Evolutionary conservation across 768 basidiomycete genomes (phyloP), one percentile per base, ranked within the genome.

Genomic region (Lactarius hengduanensis): DNA sequence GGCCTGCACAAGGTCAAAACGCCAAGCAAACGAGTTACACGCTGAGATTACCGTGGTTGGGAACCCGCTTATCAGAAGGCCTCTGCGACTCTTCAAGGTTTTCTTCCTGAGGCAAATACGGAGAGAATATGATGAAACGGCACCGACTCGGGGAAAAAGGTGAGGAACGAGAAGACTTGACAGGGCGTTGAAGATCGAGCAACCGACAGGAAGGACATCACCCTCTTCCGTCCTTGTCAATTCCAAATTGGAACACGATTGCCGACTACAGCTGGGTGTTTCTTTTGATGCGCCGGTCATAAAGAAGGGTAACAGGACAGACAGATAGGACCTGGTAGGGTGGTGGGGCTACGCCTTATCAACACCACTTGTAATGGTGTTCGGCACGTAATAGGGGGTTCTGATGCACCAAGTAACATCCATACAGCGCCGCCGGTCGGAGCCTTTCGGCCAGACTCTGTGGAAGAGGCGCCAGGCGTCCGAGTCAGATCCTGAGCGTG

Each of bases 11-110:
- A 30, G 30, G 34, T 28, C 54, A 18, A 34, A 50, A 15, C 45
- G 45, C 38, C 55, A 56, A 26, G 32, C 22, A n/a, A 32, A 10
- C 9, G 22, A 30, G 34, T 36, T 16, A 50, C 5, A 57, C 3
- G 13, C n/a, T 16, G 34, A 38, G 4, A 28, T 53, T 57, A 45
- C 54, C 60, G 57, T 18, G 28, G 15, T 26, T 57, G 4, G 36
- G 38, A 30, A 2, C n/a, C 43, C 15, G 50, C 50, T 61, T 66
- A 66, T 66, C 60, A 30, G 45, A 50, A 32, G 34, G 7, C 40
- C n/a, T 38, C 15, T n/a, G 55, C 22, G 38, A 36, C 55, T 16
- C n/a, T 61, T 47, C 57, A 13, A 16, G 26, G 13, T 22, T 30
- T 4, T 38, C 38, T 36, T 57, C 60, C 45, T 62, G 4, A 11